These are phyloP conservation scores for Apiosordaria backusii DNA, from an alignment of 495 filamentous ascomycete genomes.

Conservation along the genomic window DNA sequence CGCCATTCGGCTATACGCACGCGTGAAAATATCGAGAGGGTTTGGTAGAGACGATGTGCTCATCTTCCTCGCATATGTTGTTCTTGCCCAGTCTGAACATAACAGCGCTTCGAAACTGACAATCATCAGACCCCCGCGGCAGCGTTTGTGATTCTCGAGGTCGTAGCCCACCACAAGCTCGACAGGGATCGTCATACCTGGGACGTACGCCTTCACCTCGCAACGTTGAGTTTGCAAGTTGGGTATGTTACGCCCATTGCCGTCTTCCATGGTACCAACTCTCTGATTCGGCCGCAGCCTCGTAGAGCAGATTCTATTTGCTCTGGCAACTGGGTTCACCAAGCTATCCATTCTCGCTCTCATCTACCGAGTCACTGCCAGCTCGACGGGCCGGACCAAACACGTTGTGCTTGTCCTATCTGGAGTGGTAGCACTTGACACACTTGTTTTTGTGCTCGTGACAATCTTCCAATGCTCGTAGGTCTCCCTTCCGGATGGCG, in stretches of 20 bases:
- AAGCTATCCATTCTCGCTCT: slow-evolving; percentile 1
- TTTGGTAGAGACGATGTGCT: neutral
- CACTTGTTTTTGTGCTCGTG: neutral
- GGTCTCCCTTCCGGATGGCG: neutral
- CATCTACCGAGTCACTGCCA: neutral
- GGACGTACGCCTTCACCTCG: neutral
- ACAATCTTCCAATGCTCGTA: neutral
- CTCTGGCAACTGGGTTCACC: slow-evolving; percentile 1
- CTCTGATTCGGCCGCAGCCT: neutral
- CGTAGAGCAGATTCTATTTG: neutral
- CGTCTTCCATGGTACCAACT: slow-evolving; percentile 1
- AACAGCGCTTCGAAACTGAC: neutral
- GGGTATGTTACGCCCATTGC: slow-evolving; percentile 2
- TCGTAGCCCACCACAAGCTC: neutral
- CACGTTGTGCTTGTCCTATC: slow-evolving; percentile 1
- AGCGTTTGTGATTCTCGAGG: neutral
- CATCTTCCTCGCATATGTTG: neutral
- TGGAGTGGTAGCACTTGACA: neutral
- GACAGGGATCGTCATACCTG: neutral
- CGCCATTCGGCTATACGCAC: neutral
- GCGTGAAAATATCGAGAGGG: neutral
- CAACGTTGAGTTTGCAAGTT: neutral
- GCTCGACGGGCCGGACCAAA: neutral
- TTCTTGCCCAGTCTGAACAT: neutral
- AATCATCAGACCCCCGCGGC: neutral